Evolutionary conservation across 139 green algal genomes (phyloP), one percentile per base, ranked within the genome.

Genomic region (Chlorella sp.): DNA sequence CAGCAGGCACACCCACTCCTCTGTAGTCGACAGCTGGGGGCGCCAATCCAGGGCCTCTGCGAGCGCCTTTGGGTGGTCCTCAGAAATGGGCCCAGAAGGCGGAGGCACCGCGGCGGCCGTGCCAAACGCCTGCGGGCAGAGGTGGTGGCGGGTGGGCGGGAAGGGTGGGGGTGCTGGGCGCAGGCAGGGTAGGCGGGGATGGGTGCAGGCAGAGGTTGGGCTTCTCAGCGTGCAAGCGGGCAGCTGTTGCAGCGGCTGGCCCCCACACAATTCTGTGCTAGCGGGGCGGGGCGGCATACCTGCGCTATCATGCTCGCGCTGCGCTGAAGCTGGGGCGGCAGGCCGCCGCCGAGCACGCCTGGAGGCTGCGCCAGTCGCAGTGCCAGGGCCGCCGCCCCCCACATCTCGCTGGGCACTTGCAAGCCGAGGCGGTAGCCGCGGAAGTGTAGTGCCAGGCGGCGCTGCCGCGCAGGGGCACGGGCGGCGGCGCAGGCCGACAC

Each of bases 11-110:
- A 53, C 30, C 34, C 34, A 48, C 2, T 92, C 66, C 64, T 94
- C 83, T 19, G 26, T 21, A 12, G 73, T 14, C 32, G 32, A 85
- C 68, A 94, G 87, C 39, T 42, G 40, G 18, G 91, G 91, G n/a
- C 48, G 71, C 78, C 80, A 93, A 1, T 87, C 91, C 30, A 93
- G 87, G 68, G 91, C 91, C 37, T 90, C 84, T 30, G 83, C 78
- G 9, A 92, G 71, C n/a, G 85, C 76, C n/a, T 92, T 92, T 61
- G 90, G 90, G 1, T 86, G 26, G 78, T 90, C 87, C 48, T 89
- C 71, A 48, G 85, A 89, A 21, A 89, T n/a, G 11, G 40, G 85
- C 36, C 78, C 78, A 0, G 75, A 32, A 21, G 87, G 87, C 15
- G 78, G 87, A 2, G 78, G 61, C 21, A 16, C 22, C 2, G 79